These are phyloP conservation scores for Phialophora chinensis DNA, from an alignment of 2,329 filamentous ascomycete species.

Conservation along the genomic window DNA sequence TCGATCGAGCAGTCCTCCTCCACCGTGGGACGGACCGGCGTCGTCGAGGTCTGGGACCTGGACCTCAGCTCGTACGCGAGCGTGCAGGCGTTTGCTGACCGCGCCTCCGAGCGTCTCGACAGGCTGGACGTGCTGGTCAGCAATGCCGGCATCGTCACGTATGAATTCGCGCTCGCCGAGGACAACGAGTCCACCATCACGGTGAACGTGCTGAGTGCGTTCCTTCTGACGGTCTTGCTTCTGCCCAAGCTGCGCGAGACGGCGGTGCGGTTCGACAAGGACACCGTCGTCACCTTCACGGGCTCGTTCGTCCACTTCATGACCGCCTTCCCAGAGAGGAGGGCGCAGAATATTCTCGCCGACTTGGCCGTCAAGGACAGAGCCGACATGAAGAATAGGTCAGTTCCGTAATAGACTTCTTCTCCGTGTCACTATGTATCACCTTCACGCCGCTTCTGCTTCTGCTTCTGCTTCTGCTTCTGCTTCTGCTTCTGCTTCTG, in stretches of 20 bases:
- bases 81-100: conserved; percentile 46
- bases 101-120: conserved; percentile 40
- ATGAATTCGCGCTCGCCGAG: conserved; percentile 23
- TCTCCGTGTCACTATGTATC: no score
- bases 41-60: conserved; percentile 54
- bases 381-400: conserved; percentile 27
- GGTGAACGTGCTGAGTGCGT: conserved; percentile 38
- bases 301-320: conserved; percentile 34
- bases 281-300: conserved; percentile 30
- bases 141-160: conserved; percentile 45
- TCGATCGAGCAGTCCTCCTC: conserved; percentile 43
- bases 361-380: not conserved
- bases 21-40: conserved; percentile 2
- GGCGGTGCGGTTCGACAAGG: conserved; percentile 16
- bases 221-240: conserved; percentile 36
- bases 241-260: conserved; percentile 36
- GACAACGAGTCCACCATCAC: conserved; percentile 36
- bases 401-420: not conserved
- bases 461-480: no score
- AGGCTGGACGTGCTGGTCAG: conserved; percentile 46
- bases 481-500: no score
- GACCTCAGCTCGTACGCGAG: conserved; percentile 50
- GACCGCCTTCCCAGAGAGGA: conserved; percentile 30
- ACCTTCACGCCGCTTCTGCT: no score
- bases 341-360: conserved; percentile 22